A percentile compares a stretch with the other conserved stretches of the same genome.
These are phyloP conservation scores for Xylaria sp. DNA, from an alignment of 2,329 filamentous ascomycete species.

Conservation along the genomic window DNA sequence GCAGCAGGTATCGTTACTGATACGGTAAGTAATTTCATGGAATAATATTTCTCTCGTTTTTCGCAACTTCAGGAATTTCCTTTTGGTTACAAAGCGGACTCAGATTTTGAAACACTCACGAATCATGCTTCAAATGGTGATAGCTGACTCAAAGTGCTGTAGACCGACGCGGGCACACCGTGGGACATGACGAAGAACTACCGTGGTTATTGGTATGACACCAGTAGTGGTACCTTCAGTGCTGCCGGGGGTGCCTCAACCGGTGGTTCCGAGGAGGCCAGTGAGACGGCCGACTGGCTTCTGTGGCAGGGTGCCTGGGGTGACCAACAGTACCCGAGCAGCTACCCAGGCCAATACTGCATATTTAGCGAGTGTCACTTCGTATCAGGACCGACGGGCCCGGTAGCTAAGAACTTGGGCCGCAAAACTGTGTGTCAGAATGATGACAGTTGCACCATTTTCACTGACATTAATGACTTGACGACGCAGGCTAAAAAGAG, in stretches of 20 bases:
- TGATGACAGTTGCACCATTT: slow-evolving; percentile 30
- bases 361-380: slow-evolving; percentile 30
- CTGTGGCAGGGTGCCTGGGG: slow-evolving; percentile 28
- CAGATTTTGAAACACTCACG: neutral
- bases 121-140: neutral
- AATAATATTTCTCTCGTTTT: neutral
- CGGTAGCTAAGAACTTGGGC: slow-evolving; percentile 33
- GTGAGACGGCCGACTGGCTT: slow-evolving; percentile 30
- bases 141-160: neutral
- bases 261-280: slow-evolving; percentile 25
- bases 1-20: slow-evolving; percentile 24
- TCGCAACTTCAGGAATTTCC: neutral
- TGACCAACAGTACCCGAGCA: slow-evolving; percentile 28
- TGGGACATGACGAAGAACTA: slow-evolving; percentile 35
- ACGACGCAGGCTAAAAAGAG: slow-evolving; percentile 26
- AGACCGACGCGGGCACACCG: slow-evolving; percentile 27
- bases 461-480: slow-evolving; percentile 27
- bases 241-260: slow-evolving; percentile 22
- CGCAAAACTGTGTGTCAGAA: slow-evolving; percentile 31
- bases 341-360: slow-evolving; percentile 30
- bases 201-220: slow-evolving; percentile 33
- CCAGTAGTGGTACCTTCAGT: slow-evolving; percentile 26
- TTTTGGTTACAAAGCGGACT: neutral
- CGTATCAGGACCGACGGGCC: slow-evolving; percentile 29
- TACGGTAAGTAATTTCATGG: slow-evolving; percentile 1